These are phyloP conservation scores for Litchi chinensis DNA, from an alignment of 345 rosid species.

Conservation along the genomic window DNA sequence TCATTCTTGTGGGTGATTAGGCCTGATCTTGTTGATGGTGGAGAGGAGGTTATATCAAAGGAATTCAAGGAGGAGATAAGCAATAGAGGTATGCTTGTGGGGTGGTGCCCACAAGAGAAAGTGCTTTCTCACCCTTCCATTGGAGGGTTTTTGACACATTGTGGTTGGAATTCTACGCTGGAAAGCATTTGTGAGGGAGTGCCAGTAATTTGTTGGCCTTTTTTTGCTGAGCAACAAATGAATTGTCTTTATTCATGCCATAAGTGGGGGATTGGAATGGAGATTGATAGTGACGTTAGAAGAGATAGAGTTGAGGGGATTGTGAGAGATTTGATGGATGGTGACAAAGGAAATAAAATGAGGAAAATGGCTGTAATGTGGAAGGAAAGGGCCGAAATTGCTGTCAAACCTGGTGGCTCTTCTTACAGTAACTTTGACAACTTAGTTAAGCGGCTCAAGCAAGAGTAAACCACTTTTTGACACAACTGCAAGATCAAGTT, in stretches of 20 bases:
- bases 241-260: slow-evolving; percentile 33
- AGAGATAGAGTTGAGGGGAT: slow-evolving; percentile 36
- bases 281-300: slow-evolving; percentile 41
- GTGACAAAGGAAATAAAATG: slow-evolving; percentile 29
- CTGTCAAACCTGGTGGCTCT: slow-evolving; percentile 11
- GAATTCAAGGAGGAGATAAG: slow-evolving; percentile 15
- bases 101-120: slow-evolving; percentile 31
- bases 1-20: slow-evolving; percentile 30
- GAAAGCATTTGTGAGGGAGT: slow-evolving; percentile 31
- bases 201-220: slow-evolving; percentile 34
- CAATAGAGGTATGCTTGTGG: slow-evolving; percentile 18
- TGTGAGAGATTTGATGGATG: slow-evolving; percentile 42
- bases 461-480: neutral
- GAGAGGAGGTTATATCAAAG: slow-evolving; percentile 8
- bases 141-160: slow-evolving; percentile 25
- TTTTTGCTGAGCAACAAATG: slow-evolving; percentile 32
- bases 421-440: slow-evolving; percentile 24
- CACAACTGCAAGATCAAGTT: too few relatives aligned
- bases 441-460: neutral
- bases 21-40: slow-evolving; percentile 23
- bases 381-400: slow-evolving; percentile 36
- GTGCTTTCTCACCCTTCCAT: slow-evolving; percentile 27
- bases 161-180: slow-evolving; percentile 34
- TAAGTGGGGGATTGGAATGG: slow-evolving; percentile 48
- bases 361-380: slow-evolving; percentile 33